A percentile compares a stretch with the other conserved stretches of the same genome.
These are phyloP conservation scores for Crotalaria pallida DNA, from an alignment of 306 rosid species.

Conservation along the genomic window DNA sequence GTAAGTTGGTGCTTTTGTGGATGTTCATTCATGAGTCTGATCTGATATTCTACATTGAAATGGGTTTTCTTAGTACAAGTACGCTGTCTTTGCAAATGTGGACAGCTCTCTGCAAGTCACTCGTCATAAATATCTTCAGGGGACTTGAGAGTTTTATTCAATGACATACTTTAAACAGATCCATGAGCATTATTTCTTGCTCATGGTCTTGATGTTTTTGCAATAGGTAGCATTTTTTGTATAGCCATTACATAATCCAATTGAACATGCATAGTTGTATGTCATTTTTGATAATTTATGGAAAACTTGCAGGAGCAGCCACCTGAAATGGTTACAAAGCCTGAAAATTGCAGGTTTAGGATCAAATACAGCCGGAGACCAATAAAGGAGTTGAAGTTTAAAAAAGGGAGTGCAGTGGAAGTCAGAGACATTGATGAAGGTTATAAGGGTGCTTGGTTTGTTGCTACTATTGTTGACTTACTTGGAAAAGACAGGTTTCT, in stretches of 20 bases:
- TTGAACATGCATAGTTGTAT: background rate
- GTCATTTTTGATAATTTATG: constrained; percentile 4
- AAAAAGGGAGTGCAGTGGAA: constrained; percentile 33
- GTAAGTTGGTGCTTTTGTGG: background rate
- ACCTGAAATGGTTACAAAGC: background rate
- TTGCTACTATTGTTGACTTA: constrained; percentile 23
- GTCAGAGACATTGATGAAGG: constrained; percentile 38
- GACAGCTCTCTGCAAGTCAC: background rate
- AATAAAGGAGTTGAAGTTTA: background rate
- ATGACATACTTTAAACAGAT: background rate
- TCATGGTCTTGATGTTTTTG: background rate
- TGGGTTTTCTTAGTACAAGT: background rate
- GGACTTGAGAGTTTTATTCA: background rate
- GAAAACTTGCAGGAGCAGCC: constrained; percentile 29
- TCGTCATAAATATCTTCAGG: background rate
- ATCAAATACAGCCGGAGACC: constrained; percentile 15
- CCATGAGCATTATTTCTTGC: background rate
- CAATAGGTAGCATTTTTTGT: background rate
- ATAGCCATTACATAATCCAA: background rate
- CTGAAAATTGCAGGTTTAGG: constrained; percentile 20
- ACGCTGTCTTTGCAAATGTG: background rate
- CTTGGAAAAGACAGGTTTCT: constrained; percentile 28
- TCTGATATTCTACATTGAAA: background rate
- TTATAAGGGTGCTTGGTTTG: constrained; percentile 43
- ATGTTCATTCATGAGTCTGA: background rate